Evolutionary conservation across 805 yeast species (phyloP).

Genomic region (Wickerhamomyces sydowiorum): DNA sequence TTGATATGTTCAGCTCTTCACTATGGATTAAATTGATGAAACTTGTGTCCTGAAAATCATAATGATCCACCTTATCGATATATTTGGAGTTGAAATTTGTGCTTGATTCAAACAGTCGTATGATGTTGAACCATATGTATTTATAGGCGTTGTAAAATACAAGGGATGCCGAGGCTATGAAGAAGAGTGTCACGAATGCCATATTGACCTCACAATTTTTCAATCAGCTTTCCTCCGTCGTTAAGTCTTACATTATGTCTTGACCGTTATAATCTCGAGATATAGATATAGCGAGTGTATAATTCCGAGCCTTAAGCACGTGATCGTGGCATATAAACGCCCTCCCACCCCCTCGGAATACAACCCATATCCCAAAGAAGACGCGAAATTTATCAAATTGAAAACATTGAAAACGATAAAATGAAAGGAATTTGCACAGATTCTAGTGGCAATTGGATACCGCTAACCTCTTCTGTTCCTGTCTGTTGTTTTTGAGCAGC

Average conservation of each 20-base stretch:
- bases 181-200: neutral
- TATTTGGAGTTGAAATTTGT: constrained; percentile 5
- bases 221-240: neutral
- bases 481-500: no score
- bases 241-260: neutral
- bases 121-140: constrained; percentile 15
- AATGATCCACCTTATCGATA: neutral
- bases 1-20: constrained; percentile 1
- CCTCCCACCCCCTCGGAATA: neutral
- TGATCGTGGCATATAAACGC: no score
- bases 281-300: no score
- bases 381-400: neutral
- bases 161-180: constrained; percentile 3
- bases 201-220: neutral
- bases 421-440: no score
- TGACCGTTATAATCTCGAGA: no score
- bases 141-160: constrained; percentile 12
- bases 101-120: constrained; percentile 16
- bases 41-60: constrained; percentile 1
- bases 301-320: no score
- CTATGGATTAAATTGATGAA: constrained; percentile 7
- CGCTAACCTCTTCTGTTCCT: no score
- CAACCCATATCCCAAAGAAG: neutral
- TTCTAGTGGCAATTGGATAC: no score
- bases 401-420: neutral